phyloP scores from a whole-genome alignment of 106 monocot genomes.

The Apostasia shenzhenica region DNA sequence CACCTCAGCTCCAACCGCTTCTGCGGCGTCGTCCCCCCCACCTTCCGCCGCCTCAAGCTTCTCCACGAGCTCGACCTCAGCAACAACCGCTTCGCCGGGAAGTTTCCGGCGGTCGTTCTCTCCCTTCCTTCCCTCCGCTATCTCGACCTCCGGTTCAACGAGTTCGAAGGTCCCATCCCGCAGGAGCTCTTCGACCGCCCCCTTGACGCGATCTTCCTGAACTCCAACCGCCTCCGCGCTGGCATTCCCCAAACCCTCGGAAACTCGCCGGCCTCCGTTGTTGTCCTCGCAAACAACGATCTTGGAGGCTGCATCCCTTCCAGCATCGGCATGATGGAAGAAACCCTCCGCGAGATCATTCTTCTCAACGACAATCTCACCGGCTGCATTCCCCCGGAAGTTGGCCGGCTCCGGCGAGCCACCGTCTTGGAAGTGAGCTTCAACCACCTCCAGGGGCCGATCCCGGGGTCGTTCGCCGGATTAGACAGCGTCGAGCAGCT shows the following conservation, averaged over 20 bases:
- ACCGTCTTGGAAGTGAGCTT: conserved; percentile 62
- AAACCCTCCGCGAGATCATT: conserved; percentile 50
- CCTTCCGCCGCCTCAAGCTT: conserved; percentile 27
- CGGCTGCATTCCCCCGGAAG: conserved; percentile 49
- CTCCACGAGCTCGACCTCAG: conserved; percentile 67
- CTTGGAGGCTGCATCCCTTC: conserved; percentile 57
- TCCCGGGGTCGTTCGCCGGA: conserved; percentile 21
- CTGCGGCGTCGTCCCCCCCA: conserved; percentile 40
- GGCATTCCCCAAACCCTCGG: conserved; percentile 52
- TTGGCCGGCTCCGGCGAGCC: conserved; percentile 30
- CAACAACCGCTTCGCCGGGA: conserved; percentile 57
- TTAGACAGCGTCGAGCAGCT: conserved; percentile 43
- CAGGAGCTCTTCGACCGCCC: conserved; percentile 40
- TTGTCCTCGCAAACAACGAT: conserved; percentile 57
- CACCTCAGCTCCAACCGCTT: conserved; percentile 80
- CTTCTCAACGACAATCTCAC: conserved; percentile 46
- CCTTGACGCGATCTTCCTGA: conserved; percentile 69
- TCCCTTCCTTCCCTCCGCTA: conserved; percentile 29
- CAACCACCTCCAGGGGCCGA: conserved; percentile 33
- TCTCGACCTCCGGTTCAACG: conserved; percentile 53
- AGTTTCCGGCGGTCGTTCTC: conserved; percentile 34
- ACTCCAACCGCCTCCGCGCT: conserved; percentile 40
- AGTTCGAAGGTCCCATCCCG: conserved; percentile 62
- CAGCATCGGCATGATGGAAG: conserved; percentile 51
- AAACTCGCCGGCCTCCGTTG: conserved; percentile 50